These are phyloP conservation scores for Pythium dissimile DNA, from an alignment of 352 stramenopile genomes.

Conservation along the genomic window DNA sequence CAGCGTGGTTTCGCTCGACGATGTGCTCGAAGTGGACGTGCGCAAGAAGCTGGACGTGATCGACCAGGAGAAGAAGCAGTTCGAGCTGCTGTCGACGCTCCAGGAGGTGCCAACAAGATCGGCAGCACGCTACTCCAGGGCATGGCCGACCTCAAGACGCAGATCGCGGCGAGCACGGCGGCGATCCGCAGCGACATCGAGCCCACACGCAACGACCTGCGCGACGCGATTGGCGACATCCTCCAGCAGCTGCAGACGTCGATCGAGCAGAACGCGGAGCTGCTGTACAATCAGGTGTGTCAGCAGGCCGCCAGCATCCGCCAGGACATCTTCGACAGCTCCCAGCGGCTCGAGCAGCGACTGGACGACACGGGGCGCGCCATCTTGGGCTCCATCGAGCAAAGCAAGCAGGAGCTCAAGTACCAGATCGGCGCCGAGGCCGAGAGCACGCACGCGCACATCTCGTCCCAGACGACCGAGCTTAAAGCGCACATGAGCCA, in stretches of 20 bases:
- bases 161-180: not conserved
- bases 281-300: not conserved
- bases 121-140: not conserved
- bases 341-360: not conserved
- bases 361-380: not conserved
- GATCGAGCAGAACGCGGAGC: constrained; percentile 5
- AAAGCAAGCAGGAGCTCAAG: constrained; percentile 14
- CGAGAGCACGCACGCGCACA: not conserved
- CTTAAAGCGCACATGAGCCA: constrained; percentile 6
- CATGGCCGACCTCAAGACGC: not conserved
- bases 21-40: constrained; percentile 8
- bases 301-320: constrained; percentile 1
- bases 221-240: not conserved
- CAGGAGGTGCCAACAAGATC: constrained; percentile 12
- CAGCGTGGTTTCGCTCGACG: not conserved
- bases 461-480: not conserved
- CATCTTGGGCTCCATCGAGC: constrained; percentile 5
- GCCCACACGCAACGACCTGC: not conserved
- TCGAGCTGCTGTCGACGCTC: constrained; percentile 2
- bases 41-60: constrained; percentile 12
- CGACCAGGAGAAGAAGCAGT: constrained; percentile 10
- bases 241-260: not conserved
- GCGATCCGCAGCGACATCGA: constrained; percentile 10
- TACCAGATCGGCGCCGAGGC: constrained; percentile 13
- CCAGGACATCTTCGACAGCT: constrained; percentile 3